These are phyloP conservation scores for Chrysanthemum seticuspe DNA, from an alignment of 129 eudicot genomes.

Conservation along the genomic window DNA sequence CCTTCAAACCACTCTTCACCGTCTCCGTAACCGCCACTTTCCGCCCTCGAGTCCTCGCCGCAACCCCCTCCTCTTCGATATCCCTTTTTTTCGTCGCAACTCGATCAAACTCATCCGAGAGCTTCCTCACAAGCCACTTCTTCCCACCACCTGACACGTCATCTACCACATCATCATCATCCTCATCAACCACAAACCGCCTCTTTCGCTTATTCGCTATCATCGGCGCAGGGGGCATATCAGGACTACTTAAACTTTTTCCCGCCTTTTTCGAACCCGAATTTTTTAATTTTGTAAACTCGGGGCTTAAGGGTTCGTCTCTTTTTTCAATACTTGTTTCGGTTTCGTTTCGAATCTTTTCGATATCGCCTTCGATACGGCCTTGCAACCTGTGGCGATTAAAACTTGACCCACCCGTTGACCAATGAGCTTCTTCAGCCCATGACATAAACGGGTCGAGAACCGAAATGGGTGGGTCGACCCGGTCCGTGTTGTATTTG, in stretches of 20 bases:
- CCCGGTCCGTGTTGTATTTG: constrained; percentile 49
- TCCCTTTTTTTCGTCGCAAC: constrained; percentile 31
- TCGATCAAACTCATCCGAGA: constrained; percentile 68
- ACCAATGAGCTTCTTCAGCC: constrained; percentile 93
- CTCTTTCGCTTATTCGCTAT: constrained; percentile 48
- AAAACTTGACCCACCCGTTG: constrained; percentile 77
- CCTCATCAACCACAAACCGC: constrained; percentile 38
- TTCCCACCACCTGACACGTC: constrained; percentile 27
- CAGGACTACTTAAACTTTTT: constrained; percentile 15
- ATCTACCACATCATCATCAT: constrained; percentile 3
- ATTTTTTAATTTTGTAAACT: background rate
- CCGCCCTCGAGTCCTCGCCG: constrained; percentile 44
- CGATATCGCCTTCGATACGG: constrained; percentile 71
- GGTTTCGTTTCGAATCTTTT: constrained; percentile 51
- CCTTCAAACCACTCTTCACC: constrained; percentile 20
- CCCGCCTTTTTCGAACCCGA: background rate
- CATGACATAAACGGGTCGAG: constrained; percentile 65
- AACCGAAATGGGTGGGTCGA: constrained; percentile 75
- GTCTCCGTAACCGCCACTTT: constrained; percentile 22
- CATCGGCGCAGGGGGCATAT: constrained; percentile 71
- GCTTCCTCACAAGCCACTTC: constrained; percentile 54
- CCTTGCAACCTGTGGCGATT: constrained; percentile 79
- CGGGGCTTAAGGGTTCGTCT: constrained; percentile 16
- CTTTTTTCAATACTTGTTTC: constrained; percentile 30
- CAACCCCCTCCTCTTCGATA: constrained; percentile 18